Evolutionary conservation across 2,329 filamentous ascomycete species (phyloP), one percentile per base, ranked within the genome.

Genomic region (Trichoderma sp.): DNA sequence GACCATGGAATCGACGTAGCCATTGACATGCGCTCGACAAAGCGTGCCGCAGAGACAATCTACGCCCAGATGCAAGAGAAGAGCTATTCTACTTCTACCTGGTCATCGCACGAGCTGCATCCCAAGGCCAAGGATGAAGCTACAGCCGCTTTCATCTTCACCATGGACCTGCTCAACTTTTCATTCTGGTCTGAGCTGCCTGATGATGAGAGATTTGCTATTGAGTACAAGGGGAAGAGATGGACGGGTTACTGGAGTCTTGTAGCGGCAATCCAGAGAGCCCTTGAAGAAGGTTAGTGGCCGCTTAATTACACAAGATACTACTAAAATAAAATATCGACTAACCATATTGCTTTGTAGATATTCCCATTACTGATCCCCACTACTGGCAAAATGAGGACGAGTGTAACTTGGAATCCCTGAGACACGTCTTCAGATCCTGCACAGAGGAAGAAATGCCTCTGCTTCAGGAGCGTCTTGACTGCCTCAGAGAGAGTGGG

Each of bases 231-330:
- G 57, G 94, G 89, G 33, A 90, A 88, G 79, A 88, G 81, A 69
- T 98, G 94, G 93, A 97, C 94, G 0, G 96, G 96, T 4, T 99
- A 99, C 80, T 97, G 92, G 90, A 97, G 94, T 78, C 82, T 99
- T 68, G 93, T 98, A 24, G 96, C 96, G 29, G 88, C 92, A 27
- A 79, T 99, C 75, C 92, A 94, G 79, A 86, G 96, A 75, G 96
- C 94, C 2, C 81, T 98, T 53, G 94, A 98, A 63, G 94, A 97
- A 84, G 91, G 92, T 81, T 57, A 70, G 78, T 77, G 40, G 33
- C 29, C 27, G 14, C 33, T 63, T 62, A 43, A 35, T 53, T 24
- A 47, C 33, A 10, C 4, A 58, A 24, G 27, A 2, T 13, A 14
- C 6, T 13, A 10, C 33, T 4, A 21, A 53, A 24, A 19, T 43